A percentile compares a stretch with the other conserved stretches of the same genome.
phyloP scores from a whole-genome alignment of 139 green algal species.

The Volvox africanus region DNA sequence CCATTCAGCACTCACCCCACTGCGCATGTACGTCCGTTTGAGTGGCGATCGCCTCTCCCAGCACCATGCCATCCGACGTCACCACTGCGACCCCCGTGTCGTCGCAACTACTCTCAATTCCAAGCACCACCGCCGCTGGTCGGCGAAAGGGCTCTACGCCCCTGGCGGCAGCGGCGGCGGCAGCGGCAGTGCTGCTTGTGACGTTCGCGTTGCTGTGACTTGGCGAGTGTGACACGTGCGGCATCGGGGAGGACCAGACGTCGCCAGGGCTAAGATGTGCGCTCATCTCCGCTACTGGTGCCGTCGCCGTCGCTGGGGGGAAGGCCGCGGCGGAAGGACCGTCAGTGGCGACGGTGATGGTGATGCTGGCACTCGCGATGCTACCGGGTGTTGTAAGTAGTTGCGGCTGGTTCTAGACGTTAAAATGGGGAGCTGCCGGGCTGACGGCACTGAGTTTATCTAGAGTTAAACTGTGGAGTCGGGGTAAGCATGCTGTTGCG shows the following conservation, averaged over 20 bases:
- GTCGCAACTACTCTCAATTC: constrained; percentile 97
- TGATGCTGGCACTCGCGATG: no score
- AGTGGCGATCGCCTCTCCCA: constrained; percentile 83
- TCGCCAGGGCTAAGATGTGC: background rate
- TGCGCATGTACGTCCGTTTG: constrained; percentile 93
- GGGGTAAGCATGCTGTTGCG: no score
- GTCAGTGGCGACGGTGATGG: no score
- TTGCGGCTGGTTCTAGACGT: no score
- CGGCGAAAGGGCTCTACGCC: background rate
- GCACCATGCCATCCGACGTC: constrained; percentile 73
- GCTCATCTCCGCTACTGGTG: background rate
- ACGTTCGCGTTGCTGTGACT: background rate
- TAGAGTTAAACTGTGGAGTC: no score
- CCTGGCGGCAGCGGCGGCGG: background rate
- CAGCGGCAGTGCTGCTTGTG: background rate
- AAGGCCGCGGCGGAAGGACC: background rate
- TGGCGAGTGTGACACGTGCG: background rate
- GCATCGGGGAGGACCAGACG: background rate
- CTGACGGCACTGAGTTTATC: no score
- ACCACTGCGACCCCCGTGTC: constrained; percentile 96
- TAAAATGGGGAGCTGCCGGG: no score
- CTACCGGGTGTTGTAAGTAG: no score
- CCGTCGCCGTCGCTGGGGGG: background rate
- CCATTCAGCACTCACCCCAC: constrained; percentile 69
- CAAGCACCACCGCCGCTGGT: constrained; percentile 76